phyloP scores from a whole-genome alignment of 202 grass and related monocot species.

The Carex sylvatica region DNA sequence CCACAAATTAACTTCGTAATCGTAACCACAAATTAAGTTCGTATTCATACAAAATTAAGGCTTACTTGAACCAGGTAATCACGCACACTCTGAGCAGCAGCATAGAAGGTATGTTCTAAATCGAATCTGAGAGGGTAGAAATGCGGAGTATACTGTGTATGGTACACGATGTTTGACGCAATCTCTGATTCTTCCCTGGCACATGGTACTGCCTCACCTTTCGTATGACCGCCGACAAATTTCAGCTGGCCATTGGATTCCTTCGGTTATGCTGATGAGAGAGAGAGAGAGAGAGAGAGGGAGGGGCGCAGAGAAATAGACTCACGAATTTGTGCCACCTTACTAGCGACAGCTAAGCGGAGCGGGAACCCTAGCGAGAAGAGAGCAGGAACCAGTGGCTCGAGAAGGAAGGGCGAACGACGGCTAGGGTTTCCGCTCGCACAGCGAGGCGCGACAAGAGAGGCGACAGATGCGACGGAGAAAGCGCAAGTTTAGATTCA shows the following conservation, averaged over 20 bases:
- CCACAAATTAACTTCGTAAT: not conserved
- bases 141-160: slow-evolving; percentile 68
- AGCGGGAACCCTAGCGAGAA: no score
- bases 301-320: no score
- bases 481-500: no score
- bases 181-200: slow-evolving; percentile 57
- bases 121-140: slow-evolving; percentile 83
- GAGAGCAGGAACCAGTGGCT: no score
- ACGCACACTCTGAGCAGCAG: slow-evolving; percentile 80
- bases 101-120: slow-evolving; percentile 80
- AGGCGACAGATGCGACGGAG: no score
- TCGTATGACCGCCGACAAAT: slow-evolving; percentile 29
- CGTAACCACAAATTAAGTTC: not conserved
- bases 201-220: slow-evolving; percentile 54
- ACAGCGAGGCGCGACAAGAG: no score
- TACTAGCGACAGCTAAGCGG: no score
- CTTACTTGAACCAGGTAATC: slow-evolving; percentile 81
- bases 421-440: no score
- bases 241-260: slow-evolving; percentile 30
- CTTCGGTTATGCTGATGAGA: not conserved
- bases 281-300: no score
- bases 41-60: not conserved
- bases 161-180: slow-evolving; percentile 81
- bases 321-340: no score
- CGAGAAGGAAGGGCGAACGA: no score